A percentile compares a stretch with the other conserved stretches of the same genome.
Evolutionary conservation across 2,329 filamentous ascomycete species (phyloP).

Genomic region (Didymella glomerata): DNA sequence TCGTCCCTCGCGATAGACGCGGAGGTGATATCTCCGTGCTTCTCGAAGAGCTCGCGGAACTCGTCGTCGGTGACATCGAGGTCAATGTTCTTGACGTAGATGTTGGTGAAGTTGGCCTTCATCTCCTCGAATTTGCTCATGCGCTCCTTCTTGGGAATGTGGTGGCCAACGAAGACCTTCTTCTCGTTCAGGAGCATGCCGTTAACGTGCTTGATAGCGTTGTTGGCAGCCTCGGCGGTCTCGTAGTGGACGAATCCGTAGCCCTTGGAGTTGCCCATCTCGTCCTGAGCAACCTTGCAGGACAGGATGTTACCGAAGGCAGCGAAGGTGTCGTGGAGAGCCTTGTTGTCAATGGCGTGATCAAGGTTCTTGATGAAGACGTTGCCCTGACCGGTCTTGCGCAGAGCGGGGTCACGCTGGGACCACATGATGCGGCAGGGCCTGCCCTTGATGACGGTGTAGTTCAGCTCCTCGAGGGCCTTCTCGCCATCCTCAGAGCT

Average conservation of each 20-base stretch:
- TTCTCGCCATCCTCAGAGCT: constrained; percentile 95
- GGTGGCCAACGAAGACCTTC: constrained; percentile 99
- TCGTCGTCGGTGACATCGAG: constrained; percentile 87
- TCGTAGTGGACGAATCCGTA: constrained; percentile 99
- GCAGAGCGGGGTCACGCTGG: constrained; percentile 96
- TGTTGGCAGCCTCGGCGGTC: constrained; percentile 94
- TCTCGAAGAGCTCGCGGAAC: constrained; percentile 92
- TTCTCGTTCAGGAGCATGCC: constrained; percentile 99
- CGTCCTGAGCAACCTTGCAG: constrained; percentile 99
- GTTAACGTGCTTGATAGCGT: constrained; percentile 99
- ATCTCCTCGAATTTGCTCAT: constrained; percentile 99
- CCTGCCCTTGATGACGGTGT: constrained; percentile 98
- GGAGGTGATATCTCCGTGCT: constrained; percentile 92
- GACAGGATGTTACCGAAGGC: constrained; percentile 99
- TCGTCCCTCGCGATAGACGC: constrained; percentile 93
- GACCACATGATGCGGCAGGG: constrained; percentile 99
- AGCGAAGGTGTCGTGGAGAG: constrained; percentile 96
- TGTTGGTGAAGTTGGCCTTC: constrained; percentile 99
- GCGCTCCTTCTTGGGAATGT: constrained; percentile 99
- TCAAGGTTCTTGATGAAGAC: constrained; percentile 99
- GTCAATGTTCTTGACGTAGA: constrained; percentile 99
- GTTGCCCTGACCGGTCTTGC: constrained; percentile 99
- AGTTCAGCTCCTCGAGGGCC: constrained; percentile 98
- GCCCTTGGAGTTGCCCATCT: constrained; percentile 95
- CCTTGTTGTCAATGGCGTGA: constrained; percentile 99